Evolutionary conservation across 2,329 filamentous ascomycete species (phyloP).

Genomic region (Colletotrichum sp.): DNA sequence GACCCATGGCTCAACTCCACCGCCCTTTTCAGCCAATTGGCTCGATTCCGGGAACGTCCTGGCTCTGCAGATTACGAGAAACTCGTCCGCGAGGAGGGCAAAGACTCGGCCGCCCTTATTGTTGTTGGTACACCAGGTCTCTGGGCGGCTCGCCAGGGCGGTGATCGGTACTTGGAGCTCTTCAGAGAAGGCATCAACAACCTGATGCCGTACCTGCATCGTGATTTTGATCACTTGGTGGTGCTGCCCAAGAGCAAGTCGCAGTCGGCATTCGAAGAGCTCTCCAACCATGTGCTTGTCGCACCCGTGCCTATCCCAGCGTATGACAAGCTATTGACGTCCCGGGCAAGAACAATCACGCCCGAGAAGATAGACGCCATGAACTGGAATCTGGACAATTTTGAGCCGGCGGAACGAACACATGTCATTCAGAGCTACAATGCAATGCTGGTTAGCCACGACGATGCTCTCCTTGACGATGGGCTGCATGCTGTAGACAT

Average conservation of each 20-base stretch:
- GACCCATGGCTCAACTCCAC: conserved; percentile 64
- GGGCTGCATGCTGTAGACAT: conserved; percentile 49
- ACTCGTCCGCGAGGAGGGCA: conserved; percentile 6
- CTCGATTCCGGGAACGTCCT: conserved; percentile 13
- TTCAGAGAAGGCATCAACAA: conserved; percentile 52
- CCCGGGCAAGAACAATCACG: conserved; percentile 46
- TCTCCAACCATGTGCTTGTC: conserved; percentile 29
- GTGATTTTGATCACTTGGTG: conserved; percentile 25
- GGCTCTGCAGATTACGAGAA: conserved; percentile 14
- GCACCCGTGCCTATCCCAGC: conserved; percentile 51
- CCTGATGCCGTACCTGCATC: conserved; percentile 43
- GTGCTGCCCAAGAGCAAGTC: conserved; percentile 12
- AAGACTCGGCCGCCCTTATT: conserved; percentile 45
- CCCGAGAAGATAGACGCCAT: conserved; percentile 54
- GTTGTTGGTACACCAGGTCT: conserved; percentile 59
- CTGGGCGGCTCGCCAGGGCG: conserved; percentile 58
- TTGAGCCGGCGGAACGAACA: conserved; percentile 42
- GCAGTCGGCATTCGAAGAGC: conserved; percentile 3
- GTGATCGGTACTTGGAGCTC: conserved; percentile 44
- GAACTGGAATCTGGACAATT: conserved; percentile 54
- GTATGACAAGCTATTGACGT: conserved; percentile 46
- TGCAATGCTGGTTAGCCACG: conserved; percentile 51
- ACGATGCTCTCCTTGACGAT: conserved; percentile 48
- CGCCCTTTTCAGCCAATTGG: conserved; percentile 10
- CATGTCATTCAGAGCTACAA: conserved; percentile 57